A percentile compares a stretch with the other conserved stretches of the same genome.
These are phyloP conservation scores for Catenaria anguillulae DNA, from an alignment of 371 early-diverging fungal species.

Conservation along the genomic window DNA sequence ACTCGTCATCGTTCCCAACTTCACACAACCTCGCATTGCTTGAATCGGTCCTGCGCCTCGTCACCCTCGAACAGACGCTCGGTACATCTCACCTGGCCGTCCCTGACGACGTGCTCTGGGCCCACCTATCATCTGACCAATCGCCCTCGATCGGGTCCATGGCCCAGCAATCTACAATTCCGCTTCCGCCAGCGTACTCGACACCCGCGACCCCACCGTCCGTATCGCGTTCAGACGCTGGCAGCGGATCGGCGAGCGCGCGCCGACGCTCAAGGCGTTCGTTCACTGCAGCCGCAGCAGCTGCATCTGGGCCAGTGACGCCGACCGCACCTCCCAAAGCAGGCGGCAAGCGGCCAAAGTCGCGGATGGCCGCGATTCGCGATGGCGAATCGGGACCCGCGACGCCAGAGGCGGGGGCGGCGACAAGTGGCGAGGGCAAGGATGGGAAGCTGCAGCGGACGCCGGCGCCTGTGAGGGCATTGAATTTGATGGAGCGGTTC, in stretches of 20 bases:
- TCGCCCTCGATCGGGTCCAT: neutral
- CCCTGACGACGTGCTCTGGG: slow-evolving; percentile 2
- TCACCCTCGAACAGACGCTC: neutral
- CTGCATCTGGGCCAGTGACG: too few relatives aligned
- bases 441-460: neutral
- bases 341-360: too few relatives aligned
- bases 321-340: too few relatives aligned
- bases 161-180: too few relatives aligned
- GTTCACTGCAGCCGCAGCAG: neutral
- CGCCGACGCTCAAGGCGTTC: too few relatives aligned
- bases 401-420: neutral
- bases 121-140: neutral
- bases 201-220: neutral
- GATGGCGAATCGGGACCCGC: neutral
- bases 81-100: neutral
- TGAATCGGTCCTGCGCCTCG: neutral
- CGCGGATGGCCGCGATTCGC: too few relatives aligned
- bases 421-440: neutral
- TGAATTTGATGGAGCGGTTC: slow-evolving; percentile 1
- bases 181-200: neutral
- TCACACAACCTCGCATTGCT: neutral
- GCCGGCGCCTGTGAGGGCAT: neutral
- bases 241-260: too few relatives aligned
- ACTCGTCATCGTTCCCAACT: too few relatives aligned
- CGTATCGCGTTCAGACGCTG: too few relatives aligned